A percentile compares a stretch with the other conserved stretches of the same genome.
Conservation (phyloP, 2,329 filamentous ascomycete genomes). For the Mycosphaerella arachidis region DNA sequence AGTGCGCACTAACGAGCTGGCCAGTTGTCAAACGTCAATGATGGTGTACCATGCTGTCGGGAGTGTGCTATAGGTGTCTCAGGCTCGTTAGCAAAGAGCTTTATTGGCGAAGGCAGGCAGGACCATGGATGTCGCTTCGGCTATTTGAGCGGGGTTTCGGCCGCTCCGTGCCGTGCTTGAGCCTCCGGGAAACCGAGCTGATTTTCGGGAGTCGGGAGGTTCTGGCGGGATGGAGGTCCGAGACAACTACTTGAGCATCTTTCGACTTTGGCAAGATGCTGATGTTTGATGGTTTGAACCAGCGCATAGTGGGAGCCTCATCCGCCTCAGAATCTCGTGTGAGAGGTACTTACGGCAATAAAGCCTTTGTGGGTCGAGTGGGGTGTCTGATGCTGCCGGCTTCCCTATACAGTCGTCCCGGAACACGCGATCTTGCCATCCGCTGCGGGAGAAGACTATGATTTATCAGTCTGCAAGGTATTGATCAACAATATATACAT, state of each 20-base stretch:
- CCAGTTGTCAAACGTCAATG: background rate
- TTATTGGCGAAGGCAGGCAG: background rate
- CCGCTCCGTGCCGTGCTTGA: background rate
- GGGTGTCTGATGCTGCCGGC: background rate
- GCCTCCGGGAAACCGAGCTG: background rate
- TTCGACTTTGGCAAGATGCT: background rate
- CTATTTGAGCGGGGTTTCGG: background rate
- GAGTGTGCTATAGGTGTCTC: background rate
- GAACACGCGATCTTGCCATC: background rate
- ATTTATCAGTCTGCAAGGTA: no score
- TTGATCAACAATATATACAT: background rate
- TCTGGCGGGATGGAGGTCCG: background rate
- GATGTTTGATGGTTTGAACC: no score
- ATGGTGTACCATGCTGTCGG: background rate
- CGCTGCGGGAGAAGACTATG: no score
- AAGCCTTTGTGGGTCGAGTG: background rate
- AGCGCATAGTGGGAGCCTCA: no score
- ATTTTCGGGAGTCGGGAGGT: background rate
- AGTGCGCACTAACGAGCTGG: background rate
- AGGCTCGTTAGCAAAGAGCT: background rate
- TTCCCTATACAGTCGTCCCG: background rate
- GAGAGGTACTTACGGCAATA: background rate
- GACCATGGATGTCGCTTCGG: background rate
- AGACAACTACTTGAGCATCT: background rate
- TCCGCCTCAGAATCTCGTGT: background rate